These are phyloP conservation scores for Suillus brevipes DNA, from an alignment of 768 basidiomycete species.

Conservation along the genomic window DNA sequence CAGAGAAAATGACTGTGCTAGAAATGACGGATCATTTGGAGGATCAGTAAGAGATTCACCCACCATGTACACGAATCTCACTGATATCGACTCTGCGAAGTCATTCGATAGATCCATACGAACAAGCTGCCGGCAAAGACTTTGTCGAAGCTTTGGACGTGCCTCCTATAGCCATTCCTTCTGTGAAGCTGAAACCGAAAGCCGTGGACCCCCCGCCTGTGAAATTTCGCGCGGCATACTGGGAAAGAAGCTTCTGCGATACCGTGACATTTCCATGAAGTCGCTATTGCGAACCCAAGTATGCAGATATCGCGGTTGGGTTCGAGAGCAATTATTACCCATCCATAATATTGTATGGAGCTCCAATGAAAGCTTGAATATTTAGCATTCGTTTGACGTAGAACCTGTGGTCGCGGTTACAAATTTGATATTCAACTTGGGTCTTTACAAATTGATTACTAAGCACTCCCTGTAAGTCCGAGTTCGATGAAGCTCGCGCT, in stretches of 20 bases:
- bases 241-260: background rate
- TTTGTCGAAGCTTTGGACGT: background rate
- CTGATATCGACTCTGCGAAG: background rate
- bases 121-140: background rate
- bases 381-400: background rate
- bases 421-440: background rate
- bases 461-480: background rate
- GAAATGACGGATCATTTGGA: background rate
- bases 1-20: slow-evolving; percentile 1
- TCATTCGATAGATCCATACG: background rate
- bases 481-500: background rate
- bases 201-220: background rate
- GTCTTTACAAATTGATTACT: background rate
- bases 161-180: background rate
- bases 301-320: background rate
- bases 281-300: background rate
- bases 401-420: background rate
- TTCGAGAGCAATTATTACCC: background rate
- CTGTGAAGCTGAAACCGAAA: background rate
- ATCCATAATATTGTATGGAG: background rate
- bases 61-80: background rate
- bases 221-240: background rate
- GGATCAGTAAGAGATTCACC: background rate
- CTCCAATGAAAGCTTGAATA: background rate
- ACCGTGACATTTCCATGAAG: background rate